phyloP scores from a whole-genome alignment of 768 basidiomycete genomes.

The Brasilioporus rufonigricans region DNA sequence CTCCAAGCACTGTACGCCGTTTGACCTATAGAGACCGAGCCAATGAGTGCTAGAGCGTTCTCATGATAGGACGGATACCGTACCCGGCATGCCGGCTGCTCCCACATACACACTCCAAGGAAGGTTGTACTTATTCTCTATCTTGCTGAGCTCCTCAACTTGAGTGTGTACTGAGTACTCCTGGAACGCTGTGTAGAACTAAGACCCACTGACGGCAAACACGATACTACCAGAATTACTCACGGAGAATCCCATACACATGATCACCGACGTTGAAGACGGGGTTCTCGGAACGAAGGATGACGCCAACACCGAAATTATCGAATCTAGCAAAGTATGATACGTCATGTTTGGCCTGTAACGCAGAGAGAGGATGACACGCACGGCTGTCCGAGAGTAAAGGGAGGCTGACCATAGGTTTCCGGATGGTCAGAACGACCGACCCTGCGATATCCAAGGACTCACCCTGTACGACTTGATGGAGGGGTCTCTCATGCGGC shows the following conservation, averaged over 20 bases:
- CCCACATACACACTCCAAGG: slow-evolving; percentile 33
- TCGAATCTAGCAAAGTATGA: background rate
- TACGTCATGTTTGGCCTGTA: background rate
- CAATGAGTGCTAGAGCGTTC: background rate
- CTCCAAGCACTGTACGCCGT: slow-evolving; percentile 19
- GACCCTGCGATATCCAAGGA: background rate
- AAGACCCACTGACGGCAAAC: slow-evolving; percentile 39
- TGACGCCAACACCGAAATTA: slow-evolving; percentile 37
- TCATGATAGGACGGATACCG: slow-evolving; percentile 6
- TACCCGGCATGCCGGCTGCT: slow-evolving; percentile 31
- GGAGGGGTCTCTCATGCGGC: slow-evolving; percentile 35
- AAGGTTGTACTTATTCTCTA: slow-evolving; percentile 29
- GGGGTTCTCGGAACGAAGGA: slow-evolving; percentile 4
- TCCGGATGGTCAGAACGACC: background rate
- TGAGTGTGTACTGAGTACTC: slow-evolving; percentile 12
- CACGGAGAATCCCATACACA: slow-evolving; percentile 3
- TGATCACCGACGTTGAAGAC: slow-evolving; percentile 1
- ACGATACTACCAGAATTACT: slow-evolving; percentile 35
- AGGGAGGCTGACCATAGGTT: slow-evolving; percentile 1
- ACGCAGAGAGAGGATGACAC: background rate
- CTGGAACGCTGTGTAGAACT: slow-evolving; percentile 32
- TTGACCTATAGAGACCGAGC: slow-evolving; percentile 18
- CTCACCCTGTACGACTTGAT: slow-evolving; percentile 12
- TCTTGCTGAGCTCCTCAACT: background rate
- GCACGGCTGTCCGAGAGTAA: slow-evolving; percentile 17